A percentile compares a stretch with the other conserved stretches of the same genome.
Evolutionary conservation across 495 filamentous ascomycete genomes (phyloP).

Genomic region (Daldinia vernicosa): DNA sequence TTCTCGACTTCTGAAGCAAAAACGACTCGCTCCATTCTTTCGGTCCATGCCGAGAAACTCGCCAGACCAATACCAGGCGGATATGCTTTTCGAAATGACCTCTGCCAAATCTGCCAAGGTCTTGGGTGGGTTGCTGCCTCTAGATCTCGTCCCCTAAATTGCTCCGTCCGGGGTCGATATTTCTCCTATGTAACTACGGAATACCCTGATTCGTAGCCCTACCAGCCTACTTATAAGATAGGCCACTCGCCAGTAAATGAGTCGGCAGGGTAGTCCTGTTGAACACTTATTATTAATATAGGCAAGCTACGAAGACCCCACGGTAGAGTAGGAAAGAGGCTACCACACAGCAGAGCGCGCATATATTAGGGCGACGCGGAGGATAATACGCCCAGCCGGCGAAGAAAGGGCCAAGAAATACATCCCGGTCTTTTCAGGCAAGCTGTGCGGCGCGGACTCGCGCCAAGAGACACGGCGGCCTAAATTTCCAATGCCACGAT

Average conservation of each 20-base stretch:
- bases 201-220: background rate
- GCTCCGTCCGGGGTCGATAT: constrained; percentile 20
- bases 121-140: constrained; percentile 36
- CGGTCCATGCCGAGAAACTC: constrained; percentile 36
- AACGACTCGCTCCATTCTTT: constrained; percentile 18
- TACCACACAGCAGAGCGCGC: background rate
- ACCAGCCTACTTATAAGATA: constrained; percentile 1
- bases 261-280: background rate
- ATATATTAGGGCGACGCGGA: constrained; percentile 3
- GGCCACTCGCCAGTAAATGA: background rate
- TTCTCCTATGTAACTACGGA: background rate
- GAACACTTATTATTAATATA: background rate
- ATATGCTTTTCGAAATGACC: constrained; percentile 21
- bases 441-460: constrained; percentile 19
- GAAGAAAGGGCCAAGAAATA: constrained; percentile 32
- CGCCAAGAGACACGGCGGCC: constrained; percentile 28
- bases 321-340: background rate
- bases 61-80: constrained; percentile 21
- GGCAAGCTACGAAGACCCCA: background rate
- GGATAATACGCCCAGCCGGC: constrained; percentile 27
- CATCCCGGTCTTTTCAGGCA: background rate
- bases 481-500: constrained; percentile 26
- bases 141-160: constrained; percentile 35
- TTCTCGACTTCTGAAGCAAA: constrained; percentile 25
- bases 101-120: constrained; percentile 39